phyloP scores from a whole-genome alignment of 495 filamentous ascomycete genomes.

The Pseudevernia furfuracea region DNA sequence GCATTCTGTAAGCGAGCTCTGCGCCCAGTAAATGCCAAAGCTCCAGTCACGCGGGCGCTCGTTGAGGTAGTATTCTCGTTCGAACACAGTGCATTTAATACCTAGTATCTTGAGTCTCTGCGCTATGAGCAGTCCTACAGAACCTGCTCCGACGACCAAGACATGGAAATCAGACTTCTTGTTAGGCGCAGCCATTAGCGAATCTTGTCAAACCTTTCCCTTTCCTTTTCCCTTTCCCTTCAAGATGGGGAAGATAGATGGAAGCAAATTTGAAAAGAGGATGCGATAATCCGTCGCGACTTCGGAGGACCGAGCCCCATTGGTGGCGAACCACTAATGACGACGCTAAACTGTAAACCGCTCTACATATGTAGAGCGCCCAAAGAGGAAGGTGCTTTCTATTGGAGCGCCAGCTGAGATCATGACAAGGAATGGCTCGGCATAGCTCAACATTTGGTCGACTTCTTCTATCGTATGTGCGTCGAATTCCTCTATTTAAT shows the following conservation, averaged over 20 bases:
- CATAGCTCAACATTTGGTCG: neutral
- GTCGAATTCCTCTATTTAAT: neutral
- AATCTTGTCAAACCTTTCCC: neutral
- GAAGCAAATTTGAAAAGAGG: neutral
- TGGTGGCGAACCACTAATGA: too few species aligned
- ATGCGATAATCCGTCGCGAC: neutral
- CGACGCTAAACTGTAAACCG: neutral
- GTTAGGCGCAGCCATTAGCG: neutral
- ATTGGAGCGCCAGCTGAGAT: neutral
- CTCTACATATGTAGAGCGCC: neutral
- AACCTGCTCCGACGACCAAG: conserved; percentile 24
- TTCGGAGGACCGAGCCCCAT: neutral
- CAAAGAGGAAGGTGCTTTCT: neutral
- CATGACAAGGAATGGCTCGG: neutral
- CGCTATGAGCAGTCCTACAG: conserved; percentile 37
- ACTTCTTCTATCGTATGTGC: neutral
- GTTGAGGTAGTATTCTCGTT: conserved; percentile 36
- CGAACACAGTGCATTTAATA: conserved; percentile 43
- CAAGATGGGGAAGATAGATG: neutral
- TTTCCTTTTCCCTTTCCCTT: too few species aligned
- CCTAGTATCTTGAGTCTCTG: conserved; percentile 43
- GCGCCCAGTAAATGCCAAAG: conserved; percentile 49
- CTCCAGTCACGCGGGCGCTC: conserved; percentile 48
- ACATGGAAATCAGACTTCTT: conserved; percentile 6
- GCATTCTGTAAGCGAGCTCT: conserved; percentile 34